phyloP scores from a whole-genome alignment of 306 rosid genomes.

The Rosa multiflora region DNA sequence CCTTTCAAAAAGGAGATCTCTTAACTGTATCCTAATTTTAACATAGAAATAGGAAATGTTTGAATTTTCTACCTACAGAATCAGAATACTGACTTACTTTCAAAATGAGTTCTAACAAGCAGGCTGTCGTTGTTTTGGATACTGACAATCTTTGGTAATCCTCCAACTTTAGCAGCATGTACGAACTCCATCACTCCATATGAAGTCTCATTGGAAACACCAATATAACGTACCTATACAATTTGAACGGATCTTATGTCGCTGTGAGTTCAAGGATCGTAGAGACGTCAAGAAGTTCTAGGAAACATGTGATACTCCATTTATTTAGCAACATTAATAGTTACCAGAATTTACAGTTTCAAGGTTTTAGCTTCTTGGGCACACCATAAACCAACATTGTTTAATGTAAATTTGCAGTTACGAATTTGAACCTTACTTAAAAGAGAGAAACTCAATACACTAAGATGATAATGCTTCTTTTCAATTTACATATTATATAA shows the following conservation, averaged over 20 bases:
- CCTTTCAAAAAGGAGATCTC: neutral
- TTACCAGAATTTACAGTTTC: slow-evolving; percentile 2
- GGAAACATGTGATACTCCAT: neutral
- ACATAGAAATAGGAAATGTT: neutral
- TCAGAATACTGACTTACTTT: slow-evolving; percentile 41
- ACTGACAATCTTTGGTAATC: slow-evolving; percentile 91
- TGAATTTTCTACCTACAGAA: neutral
- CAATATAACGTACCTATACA: slow-evolving; percentile 76
- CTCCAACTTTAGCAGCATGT: slow-evolving; percentile 73
- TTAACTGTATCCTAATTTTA: neutral
- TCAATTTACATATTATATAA: neutral
- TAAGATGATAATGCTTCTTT: neutral
- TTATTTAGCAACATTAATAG: neutral
- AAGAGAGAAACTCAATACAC: neutral
- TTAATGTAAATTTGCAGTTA: neutral
- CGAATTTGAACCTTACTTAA: neutral
- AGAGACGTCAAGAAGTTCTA: slow-evolving; percentile 11
- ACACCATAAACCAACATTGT: neutral
- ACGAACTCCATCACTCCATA: slow-evolving; percentile 96
- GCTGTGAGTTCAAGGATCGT: neutral
- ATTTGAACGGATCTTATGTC: slow-evolving; percentile 11
- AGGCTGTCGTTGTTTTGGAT: slow-evolving; percentile 84
- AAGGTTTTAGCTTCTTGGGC: neutral
- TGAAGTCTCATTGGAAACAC: slow-evolving; percentile 94
- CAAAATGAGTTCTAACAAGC: slow-evolving; percentile 62